Conservation (phyloP, 495 filamentous ascomycete species). For the Friedmanniomyces simplex region DNA sequence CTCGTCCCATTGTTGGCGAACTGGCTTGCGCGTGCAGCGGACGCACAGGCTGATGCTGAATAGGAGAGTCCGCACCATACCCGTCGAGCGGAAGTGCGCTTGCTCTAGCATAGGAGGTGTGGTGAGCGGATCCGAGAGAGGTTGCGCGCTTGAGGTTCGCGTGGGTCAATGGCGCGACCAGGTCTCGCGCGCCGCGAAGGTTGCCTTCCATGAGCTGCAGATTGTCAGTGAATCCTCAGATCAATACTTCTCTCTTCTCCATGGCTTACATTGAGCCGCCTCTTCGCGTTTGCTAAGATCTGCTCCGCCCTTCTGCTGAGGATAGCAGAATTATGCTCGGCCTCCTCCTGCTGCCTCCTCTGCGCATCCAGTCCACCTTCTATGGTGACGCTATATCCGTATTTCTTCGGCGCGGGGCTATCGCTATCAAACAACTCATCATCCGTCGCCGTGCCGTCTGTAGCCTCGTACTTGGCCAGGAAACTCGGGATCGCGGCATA, state of each 20-base stretch:
- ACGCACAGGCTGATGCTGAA: neutral
- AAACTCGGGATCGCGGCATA: slow-evolving; percentile 11
- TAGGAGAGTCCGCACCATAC: neutral
- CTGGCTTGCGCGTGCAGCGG: slow-evolving; percentile 13
- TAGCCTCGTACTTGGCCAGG: slow-evolving; percentile 12
- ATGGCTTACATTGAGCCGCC: slow-evolving; percentile 65
- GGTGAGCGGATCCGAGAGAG: slow-evolving; percentile 13
- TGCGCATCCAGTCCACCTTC: slow-evolving; percentile 23
- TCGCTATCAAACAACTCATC: slow-evolving; percentile 7
- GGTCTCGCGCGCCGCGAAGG: slow-evolving; percentile 57
- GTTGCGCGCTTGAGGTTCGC: slow-evolving; percentile 21
- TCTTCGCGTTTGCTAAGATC: slow-evolving; percentile 85
- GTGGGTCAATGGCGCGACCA: slow-evolving; percentile 19
- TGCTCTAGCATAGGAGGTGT: neutral
- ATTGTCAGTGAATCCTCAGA: slow-evolving; percentile 15
- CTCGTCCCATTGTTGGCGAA: slow-evolving; percentile 9
- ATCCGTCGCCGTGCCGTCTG: slow-evolving; percentile 2
- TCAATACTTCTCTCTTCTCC: neutral
- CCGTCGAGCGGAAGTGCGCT: neutral
- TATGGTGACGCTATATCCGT: slow-evolving; percentile 6
- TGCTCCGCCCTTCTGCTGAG: slow-evolving; percentile 68
- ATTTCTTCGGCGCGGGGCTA: neutral
- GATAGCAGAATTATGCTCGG: slow-evolving; percentile 50
- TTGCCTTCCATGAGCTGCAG: slow-evolving; percentile 84
- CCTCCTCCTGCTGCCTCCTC: slow-evolving; percentile 34